Base-by-base conservation (phyloP, 495 filamentous ascomycete genomes). In the Clavariopsis aquatica region DNA sequence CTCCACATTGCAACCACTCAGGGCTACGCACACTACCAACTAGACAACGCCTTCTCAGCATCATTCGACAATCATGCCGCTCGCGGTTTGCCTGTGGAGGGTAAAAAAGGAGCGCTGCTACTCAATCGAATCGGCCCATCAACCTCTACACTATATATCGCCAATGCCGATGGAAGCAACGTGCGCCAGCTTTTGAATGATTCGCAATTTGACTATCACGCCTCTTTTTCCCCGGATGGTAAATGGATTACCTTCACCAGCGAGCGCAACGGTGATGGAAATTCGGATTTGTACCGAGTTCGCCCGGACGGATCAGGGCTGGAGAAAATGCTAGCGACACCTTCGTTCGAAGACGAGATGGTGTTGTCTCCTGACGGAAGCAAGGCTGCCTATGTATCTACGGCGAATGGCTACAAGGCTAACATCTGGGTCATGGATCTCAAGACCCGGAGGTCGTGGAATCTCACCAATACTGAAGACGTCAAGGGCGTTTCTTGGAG, bases 341-440 rank as follows among this genome's bases (percentile, higher is more conserved):
- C 47, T 15, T 51, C 47, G 19, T 51, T 51, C n/a, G 47, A 51
- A 17, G 47, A 51, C n/a, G 47, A 28, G 9, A 9, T 24, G 22
- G 47, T 51, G 6, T n/a, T 51, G 3, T 51, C 47, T 22, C 47
- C 47, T 28, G 47, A 51, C 47, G 47, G 47, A 22, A 51, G 47
- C 26, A 51, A 23, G 19, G 22, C 26, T 17, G 47, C 47, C 6
- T 51, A 51, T 23, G 47, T 51, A 24, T 51, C 47, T 17, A 51
- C 47, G 9, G 26, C 47, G 8, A 51, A 51, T 23, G 47, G 47
- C 8, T 51, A 51, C 19, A 51, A 51, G n/a, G 47, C 47, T 3
- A 51, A 51, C 19, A 51, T 51, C 19, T 51, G 47, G 47, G 47
- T 51, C 22, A 51, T 24, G 47, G 47, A 51, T 51, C 47, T 51